Conservation (phyloP, 2,329 filamentous ascomycete genomes). For the Colletotrichum sp. region DNA sequence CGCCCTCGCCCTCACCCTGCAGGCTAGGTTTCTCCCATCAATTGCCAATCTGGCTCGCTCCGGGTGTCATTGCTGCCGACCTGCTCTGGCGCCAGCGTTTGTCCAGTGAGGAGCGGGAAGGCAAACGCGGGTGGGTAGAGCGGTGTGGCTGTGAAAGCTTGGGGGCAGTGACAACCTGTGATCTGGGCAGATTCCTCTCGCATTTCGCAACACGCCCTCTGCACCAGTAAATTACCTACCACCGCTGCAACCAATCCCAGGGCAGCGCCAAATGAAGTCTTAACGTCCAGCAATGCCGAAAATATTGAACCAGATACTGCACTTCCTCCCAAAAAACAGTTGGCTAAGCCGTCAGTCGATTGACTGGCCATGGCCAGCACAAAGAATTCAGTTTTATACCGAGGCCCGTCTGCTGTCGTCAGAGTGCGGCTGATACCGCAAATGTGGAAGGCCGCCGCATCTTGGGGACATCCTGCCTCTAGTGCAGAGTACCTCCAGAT, state of each 20-base stretch:
- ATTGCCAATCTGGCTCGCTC: neutral
- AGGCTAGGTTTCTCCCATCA: neutral
- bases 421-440: slow-evolving; percentile 15
- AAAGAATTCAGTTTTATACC: neutral
- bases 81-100: neutral
- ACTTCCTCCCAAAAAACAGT: neutral
- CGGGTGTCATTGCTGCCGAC: neutral
- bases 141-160: slow-evolving; percentile 14
- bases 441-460: slow-evolving; percentile 19
- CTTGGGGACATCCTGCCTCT: neutral
- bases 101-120: neutral
- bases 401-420: slow-evolving; percentile 6
- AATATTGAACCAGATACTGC: neutral
- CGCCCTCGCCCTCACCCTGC: neutral
- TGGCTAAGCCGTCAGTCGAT: neutral
- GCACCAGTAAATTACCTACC: neutral
- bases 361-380: neutral
- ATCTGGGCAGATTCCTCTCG: neutral
- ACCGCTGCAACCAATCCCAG: neutral
- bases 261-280: neutral
- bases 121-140: neutral
- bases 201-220: neutral
- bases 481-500: neutral
- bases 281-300: neutral
- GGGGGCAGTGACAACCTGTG: neutral